phyloP scores from a whole-genome alignment of 352 stramenopile genomes.

The Pythium rishiriense region DNA sequence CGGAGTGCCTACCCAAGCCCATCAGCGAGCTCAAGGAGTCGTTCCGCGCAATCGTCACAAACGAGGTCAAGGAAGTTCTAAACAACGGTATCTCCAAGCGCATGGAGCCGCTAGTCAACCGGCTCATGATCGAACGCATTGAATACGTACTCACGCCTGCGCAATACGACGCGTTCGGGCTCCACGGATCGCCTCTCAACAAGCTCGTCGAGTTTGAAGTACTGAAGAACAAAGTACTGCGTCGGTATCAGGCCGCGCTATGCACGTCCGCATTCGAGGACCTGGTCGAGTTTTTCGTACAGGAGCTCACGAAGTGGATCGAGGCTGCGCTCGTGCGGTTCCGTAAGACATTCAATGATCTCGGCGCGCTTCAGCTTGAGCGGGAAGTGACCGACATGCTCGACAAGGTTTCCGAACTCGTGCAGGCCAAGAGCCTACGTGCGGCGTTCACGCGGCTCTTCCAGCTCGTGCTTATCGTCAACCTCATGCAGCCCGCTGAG shows the following conservation, averaged over 20 bases:
- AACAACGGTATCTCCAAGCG: slow-evolving; percentile 44
- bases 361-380: slow-evolving; percentile 78
- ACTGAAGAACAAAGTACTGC: slow-evolving; percentile 62
- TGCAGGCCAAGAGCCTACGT: slow-evolving; percentile 57
- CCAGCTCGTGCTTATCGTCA: slow-evolving; percentile 78
- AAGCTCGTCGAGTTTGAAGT: slow-evolving; percentile 69
- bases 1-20: slow-evolving; percentile 73
- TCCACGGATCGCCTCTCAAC: slow-evolving; percentile 65
- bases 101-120: slow-evolving; percentile 45
- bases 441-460: slow-evolving; percentile 73
- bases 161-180: slow-evolving; percentile 64
- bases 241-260: slow-evolving; percentile 58
- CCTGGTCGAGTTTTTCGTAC: slow-evolving; percentile 59
- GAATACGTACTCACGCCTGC: slow-evolving; percentile 65
- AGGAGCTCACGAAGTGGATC: slow-evolving; percentile 62
- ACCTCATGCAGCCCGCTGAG: slow-evolving; percentile 73
- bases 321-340: slow-evolving; percentile 48
- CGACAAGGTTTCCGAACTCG: slow-evolving; percentile 47
- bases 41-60: slow-evolving; percentile 71
- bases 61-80: slow-evolving; percentile 71
- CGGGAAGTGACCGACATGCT: slow-evolving; percentile 71
- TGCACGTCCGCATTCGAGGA: slow-evolving; percentile 65
- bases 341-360: slow-evolving; percentile 75
- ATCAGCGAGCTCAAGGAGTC: slow-evolving; percentile 68
- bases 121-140: slow-evolving; percentile 48